phyloP scores from a whole-genome alignment of 805 yeast genomes.

The Kazachstania africana region DNA sequence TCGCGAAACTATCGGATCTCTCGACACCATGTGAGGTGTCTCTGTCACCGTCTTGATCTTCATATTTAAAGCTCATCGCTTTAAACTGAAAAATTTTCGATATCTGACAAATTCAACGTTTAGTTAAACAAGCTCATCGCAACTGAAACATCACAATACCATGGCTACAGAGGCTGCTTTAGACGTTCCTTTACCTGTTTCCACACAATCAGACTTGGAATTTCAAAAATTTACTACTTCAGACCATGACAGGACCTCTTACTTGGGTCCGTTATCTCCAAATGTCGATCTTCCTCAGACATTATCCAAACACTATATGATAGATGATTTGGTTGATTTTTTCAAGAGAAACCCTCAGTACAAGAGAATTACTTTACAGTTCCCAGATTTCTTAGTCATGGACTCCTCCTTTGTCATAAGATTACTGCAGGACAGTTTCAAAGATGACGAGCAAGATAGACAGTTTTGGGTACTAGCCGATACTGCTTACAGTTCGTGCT shows the following conservation, averaged over 20 bases:
- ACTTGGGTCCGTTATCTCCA: conserved; percentile 19
- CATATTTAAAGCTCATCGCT: too few relatives aligned
- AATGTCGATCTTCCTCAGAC: conserved; percentile 20
- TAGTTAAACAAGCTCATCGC: too few relatives aligned
- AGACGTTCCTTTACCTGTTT: conserved; percentile 53
- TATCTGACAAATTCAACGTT: too few relatives aligned
- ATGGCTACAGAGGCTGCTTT: conserved; percentile 1
- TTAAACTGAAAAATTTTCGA: too few relatives aligned
- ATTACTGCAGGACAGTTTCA: conserved; percentile 20
- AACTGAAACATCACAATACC: too few relatives aligned
- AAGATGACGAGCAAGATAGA: conserved; percentile 11
- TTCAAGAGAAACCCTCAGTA: conserved; percentile 29
- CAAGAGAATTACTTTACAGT: conserved; percentile 65
- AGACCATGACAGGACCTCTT: conserved; percentile 16
- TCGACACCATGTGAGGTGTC: too few relatives aligned
- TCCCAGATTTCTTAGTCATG: conserved; percentile 69
- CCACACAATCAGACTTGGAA: conserved; percentile 58
- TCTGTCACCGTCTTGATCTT: too few relatives aligned
- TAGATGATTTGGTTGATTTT: conserved; percentile 35
- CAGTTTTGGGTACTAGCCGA: conserved; percentile 81
- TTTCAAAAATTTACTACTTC: conserved; percentile 34
- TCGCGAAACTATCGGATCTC: too few relatives aligned
- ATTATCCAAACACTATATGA: conserved; percentile 42
- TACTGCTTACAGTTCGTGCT: conserved; percentile 90
- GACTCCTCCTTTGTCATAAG: conserved; percentile 69